Percentiles rank a stretch among this genome's conserved stretches.
Conservation (phyloP, 495 filamentous ascomycete genomes). For the Daldinia loculata region DNA sequence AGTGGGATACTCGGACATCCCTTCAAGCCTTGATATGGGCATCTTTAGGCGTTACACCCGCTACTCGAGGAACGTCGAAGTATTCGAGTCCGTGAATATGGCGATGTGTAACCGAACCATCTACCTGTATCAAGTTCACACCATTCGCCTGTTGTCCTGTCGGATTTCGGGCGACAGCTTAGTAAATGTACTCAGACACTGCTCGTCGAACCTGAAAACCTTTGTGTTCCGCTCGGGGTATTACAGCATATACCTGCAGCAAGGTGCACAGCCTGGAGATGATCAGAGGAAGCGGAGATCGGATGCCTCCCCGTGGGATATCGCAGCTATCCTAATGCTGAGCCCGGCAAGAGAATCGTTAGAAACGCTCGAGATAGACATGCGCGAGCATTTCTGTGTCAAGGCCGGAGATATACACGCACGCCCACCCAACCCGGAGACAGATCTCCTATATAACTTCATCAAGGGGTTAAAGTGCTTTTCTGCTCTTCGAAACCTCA, state of each 20-base stretch:
- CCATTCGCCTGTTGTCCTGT: background rate
- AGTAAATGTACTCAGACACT: background rate
- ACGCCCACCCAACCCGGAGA: accelerated
- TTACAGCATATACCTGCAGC: background rate
- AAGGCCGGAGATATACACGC: background rate
- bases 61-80: background rate
- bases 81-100: background rate
- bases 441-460: background rate
- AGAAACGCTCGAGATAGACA: conserved; percentile 6
- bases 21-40: background rate
- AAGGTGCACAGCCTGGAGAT: no score
- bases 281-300: background rate
- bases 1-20: background rate
- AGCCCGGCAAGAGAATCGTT: background rate
- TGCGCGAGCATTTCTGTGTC: background rate
- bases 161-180: background rate
- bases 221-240: background rate
- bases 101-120: background rate
- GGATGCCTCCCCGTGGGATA: background rate
- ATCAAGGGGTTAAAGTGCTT: background rate
- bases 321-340: background rate
- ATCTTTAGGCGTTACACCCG: background rate
- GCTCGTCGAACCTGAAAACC: background rate
- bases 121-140: background rate
- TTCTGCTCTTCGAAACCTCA: background rate